Conservation (phyloP, 768 basidiomycete species). For the Sarcodon sp. region DNA sequence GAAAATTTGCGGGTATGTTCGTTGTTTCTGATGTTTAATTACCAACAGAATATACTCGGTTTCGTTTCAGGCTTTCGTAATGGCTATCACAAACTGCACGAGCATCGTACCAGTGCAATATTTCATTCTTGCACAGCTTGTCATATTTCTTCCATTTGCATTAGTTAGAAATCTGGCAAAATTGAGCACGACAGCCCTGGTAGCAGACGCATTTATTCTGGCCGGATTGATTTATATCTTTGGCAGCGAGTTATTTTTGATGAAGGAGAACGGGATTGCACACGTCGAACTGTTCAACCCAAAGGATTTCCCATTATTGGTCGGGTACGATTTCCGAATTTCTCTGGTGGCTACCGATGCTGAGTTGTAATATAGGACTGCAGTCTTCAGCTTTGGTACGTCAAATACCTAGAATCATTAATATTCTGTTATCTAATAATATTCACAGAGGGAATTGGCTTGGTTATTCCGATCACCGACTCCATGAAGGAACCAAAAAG, state of each 20-base stretch:
- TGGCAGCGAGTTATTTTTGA: constrained; percentile 64
- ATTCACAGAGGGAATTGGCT: not conserved
- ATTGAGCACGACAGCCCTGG: constrained; percentile 79
- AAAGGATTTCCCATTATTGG: constrained; percentile 80
- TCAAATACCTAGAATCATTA: constrained; percentile 1
- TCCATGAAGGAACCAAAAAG: constrained; percentile 93
- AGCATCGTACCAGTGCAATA: constrained; percentile 55
- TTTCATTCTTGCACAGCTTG: constrained; percentile 73
- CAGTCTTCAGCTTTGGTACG: constrained; percentile 89
- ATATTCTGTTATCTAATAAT: not conserved
- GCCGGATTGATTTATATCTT: constrained; percentile 81
- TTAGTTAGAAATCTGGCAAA: constrained; percentile 92
- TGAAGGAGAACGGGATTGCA: constrained; percentile 59
- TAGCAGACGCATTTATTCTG: constrained; percentile 93
- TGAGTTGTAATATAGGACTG: constrained; percentile 44
- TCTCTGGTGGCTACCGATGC: not conserved
- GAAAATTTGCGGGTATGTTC: constrained; percentile 57
- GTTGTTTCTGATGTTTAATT: not conserved
- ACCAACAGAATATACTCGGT: not conserved
- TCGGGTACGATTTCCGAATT: constrained; percentile 50
- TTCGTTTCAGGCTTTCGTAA: constrained; percentile 58
- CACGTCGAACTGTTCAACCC: constrained; percentile 81
- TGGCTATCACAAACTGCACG: constrained; percentile 67
- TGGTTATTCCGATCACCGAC: constrained; percentile 93
- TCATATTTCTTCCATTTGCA: constrained; percentile 83